phyloP scores from a whole-genome alignment of 495 filamentous ascomycete genomes.

The Lentithecium fluviatile region DNA sequence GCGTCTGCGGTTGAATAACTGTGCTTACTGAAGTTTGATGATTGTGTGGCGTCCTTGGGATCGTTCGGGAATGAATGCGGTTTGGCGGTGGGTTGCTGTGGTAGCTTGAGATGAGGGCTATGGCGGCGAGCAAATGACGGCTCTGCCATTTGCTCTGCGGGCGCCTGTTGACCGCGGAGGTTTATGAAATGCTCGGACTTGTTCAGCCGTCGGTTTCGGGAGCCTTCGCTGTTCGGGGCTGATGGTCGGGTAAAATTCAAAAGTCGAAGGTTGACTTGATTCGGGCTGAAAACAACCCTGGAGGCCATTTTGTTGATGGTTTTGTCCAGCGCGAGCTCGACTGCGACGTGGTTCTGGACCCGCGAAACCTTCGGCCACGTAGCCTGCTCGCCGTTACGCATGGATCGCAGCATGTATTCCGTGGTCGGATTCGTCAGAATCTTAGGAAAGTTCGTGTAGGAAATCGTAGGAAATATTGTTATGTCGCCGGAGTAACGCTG shows the following conservation, averaged over 20 bases:
- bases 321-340: slow-evolving; percentile 81
- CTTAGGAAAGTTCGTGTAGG: slow-evolving; percentile 67
- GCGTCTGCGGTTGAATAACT: slow-evolving; percentile 5
- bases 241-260: slow-evolving; percentile 29
- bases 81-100: neutral
- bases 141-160: neutral
- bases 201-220: neutral
- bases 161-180: slow-evolving; percentile 7
- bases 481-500: slow-evolving; percentile 96
- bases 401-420: slow-evolving; percentile 82
- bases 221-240: slow-evolving; percentile 17
- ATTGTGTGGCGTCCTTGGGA: neutral
- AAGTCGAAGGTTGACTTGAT: slow-evolving; percentile 59
- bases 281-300: slow-evolving; percentile 75
- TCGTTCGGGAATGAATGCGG: too few species aligned
- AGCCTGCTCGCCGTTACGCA: slow-evolving; percentile 74
- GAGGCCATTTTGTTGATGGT: slow-evolving; percentile 76
- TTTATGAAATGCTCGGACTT: slow-evolving; percentile 1
- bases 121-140: neutral
- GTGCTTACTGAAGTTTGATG: neutral
- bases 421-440: slow-evolving; percentile 83
- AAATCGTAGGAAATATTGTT: slow-evolving; percentile 82
- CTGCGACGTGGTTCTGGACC: slow-evolving; percentile 77
- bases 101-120: slow-evolving; percentile 2
- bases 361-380: slow-evolving; percentile 87